phyloP scores from a whole-genome alignment of 441 rosid species.

The Eutrema salsugineum region DNA sequence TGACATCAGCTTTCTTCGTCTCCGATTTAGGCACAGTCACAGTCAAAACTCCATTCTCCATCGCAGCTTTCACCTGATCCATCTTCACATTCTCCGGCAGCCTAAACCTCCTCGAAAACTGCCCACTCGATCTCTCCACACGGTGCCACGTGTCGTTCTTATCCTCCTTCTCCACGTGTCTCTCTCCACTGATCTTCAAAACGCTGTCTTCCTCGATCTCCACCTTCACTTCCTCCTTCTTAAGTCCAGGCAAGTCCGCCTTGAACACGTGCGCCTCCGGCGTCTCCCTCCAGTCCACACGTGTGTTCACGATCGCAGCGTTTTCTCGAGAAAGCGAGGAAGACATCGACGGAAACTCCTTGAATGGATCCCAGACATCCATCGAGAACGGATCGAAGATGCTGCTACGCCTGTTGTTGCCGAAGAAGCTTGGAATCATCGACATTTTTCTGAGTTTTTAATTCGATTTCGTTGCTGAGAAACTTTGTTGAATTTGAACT shows the following conservation, averaged over 20 bases:
- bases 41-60: conserved; percentile 33
- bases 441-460: conserved; percentile 24
- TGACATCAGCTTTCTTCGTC: conserved; percentile 24
- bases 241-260: conserved; percentile 25
- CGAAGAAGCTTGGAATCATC: conserved; percentile 39
- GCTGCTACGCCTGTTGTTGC: conserved; percentile 32
- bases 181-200: conserved; percentile 25
- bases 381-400: conserved; percentile 24
- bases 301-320: conserved; percentile 22
- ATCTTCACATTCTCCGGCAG: conserved; percentile 33
- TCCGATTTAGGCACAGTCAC: conserved; percentile 29
- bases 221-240: conserved; percentile 30
- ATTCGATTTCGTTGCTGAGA: neutral
- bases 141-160: conserved; percentile 33
- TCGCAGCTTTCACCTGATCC: conserved; percentile 27
- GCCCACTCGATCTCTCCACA: conserved; percentile 28
- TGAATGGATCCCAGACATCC: conserved; percentile 23
- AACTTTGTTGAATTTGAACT: neutral
- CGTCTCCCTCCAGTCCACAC: conserved; percentile 34
- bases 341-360: neutral
- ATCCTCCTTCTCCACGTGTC: conserved; percentile 31
- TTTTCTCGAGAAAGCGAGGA: conserved; percentile 5
- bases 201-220: conserved; percentile 32
- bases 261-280: conserved; percentile 33
- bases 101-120: conserved; percentile 31